Percentiles rank a stretch among this genome's conserved stretches.
These are phyloP conservation scores for Capsella bursapastoris DNA, from an alignment of 345 rosid genomes.

Conservation along the genomic window DNA sequence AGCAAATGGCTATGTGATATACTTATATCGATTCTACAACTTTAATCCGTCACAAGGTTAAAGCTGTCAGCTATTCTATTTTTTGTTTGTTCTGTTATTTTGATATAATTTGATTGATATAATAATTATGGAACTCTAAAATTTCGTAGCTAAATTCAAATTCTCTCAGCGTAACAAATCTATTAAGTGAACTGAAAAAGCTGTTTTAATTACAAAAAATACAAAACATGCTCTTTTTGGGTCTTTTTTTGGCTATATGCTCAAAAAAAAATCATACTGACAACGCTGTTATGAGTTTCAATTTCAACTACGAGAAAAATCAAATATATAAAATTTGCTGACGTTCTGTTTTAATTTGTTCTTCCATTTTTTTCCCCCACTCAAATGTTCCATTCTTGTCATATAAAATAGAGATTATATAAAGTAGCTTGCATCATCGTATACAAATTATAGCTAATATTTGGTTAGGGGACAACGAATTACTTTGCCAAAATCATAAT, in stretches of 20 bases:
- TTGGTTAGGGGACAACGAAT: not conserved
- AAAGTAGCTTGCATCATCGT: constrained; percentile 1
- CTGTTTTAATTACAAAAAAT: not conserved
- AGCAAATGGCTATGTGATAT: not conserved
- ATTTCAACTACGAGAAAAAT: not conserved
- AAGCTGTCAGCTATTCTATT: not conserved
- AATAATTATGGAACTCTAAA: not conserved
- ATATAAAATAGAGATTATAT: not conserved
- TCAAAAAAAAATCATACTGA: not conserved
- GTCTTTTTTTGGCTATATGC: not conserved
- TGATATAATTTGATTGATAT: not conserved
- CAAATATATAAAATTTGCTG: not conserved
- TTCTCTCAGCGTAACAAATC: not conserved
- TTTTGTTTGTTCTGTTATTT: not conserved
- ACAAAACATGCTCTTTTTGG: not conserved
- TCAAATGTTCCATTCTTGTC: not conserved
- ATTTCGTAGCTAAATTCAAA: not conserved
- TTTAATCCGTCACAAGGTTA: not conserved
- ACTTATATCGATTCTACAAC: not conserved
- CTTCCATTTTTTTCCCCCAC: not conserved
- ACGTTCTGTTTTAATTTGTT: not conserved
- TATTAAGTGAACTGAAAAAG: not conserved
- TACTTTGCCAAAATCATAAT: too few species aligned
- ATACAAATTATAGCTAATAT: not conserved
- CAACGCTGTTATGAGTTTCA: constrained; percentile 1